Base-by-base conservation (phyloP, 2,329 filamentous ascomycete species). In the Cladosporium sp. region DNA sequence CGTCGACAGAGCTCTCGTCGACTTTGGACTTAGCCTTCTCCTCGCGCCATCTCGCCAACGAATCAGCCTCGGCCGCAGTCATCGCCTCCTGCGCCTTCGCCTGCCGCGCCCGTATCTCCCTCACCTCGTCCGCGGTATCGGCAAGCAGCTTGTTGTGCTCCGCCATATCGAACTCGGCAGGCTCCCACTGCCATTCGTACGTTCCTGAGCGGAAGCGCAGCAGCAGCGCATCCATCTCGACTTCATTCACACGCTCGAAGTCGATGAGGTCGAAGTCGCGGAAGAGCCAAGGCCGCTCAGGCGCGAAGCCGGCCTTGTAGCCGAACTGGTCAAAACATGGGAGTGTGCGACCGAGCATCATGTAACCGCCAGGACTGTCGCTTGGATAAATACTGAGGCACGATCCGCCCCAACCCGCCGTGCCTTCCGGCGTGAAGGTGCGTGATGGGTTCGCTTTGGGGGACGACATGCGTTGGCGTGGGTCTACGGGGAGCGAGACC, bases 371-470 rank as follows among this genome's bases (percentile, higher is more conserved):
- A 0, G 79, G 79, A 0, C 73, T 75, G 56, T 82, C 78, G 11
- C 80, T 77, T 3, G 77, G 78, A 54, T 82, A 81, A 10, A 81
- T 70, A 0, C 66, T 71, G 66, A 79, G 76, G 62, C 77, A 80
- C 2, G 69, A 73, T 3, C 79, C 79, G 7, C 77, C 79, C 78
- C 77, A 81, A 1, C 72, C 74, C 0, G 81, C 74, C 0, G 76
- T 77, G 2, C 79, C 79, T 52, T 76, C 78, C 0, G 79, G 79
- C 0, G 79, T 82, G 61, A 77, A 80, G 1, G 80, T 75, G 11
- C 79, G 72, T 11, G 72, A 76, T 0, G 79, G 79, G 52, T 82
- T 82, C 66, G 76, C 74, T 62, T 82, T 82, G 0, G 78, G 79
- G 31, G 72, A 76, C 4, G 71, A 73, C 61, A 82, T 73, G 9